These are phyloP conservation scores for Naegleria fowleri DNA, from an alignment of 208 protist species.

Conservation along the genomic window DNA sequence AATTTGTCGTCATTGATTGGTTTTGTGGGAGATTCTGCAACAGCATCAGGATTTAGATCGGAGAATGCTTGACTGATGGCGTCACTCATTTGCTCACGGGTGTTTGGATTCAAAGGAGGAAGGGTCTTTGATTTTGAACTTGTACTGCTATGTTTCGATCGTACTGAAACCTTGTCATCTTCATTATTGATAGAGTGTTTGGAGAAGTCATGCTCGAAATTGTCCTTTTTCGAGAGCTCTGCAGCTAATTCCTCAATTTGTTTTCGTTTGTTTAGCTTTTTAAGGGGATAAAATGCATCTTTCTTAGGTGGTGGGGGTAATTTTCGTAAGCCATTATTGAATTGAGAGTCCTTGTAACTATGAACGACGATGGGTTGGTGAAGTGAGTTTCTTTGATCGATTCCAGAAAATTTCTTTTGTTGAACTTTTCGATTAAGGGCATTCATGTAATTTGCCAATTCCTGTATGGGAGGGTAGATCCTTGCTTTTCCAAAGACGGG, in stretches of 20 bases:
- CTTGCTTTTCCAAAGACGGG: neutral
- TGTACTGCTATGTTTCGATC: neutral
- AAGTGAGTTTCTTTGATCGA: neutral
- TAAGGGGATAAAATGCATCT: neutral
- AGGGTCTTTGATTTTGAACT: neutral
- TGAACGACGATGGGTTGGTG: neutral
- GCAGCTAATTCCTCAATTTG: neutral
- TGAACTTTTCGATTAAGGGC: neutral
- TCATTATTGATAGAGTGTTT: neutral
- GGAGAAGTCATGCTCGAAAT: neutral
- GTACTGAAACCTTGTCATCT: neutral
- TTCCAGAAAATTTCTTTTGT: neutral
- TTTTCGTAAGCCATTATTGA: neutral
- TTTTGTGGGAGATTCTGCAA: too few species aligned
- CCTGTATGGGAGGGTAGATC: neutral
- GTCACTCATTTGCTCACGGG: neutral
- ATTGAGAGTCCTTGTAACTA: neutral
- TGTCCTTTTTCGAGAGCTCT: neutral
- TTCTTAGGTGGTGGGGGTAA: neutral
- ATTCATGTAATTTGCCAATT: neutral
- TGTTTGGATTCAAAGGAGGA: neutral
- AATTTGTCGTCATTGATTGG: neutral
- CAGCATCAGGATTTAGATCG: neutral
- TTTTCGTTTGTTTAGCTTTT: neutral
- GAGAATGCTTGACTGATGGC: neutral